Evolutionary conservation across 1,139 yeast genomes (phyloP), one percentile per base, ranked within the genome.

Genomic region (Candida pseudoviswanathii): DNA sequence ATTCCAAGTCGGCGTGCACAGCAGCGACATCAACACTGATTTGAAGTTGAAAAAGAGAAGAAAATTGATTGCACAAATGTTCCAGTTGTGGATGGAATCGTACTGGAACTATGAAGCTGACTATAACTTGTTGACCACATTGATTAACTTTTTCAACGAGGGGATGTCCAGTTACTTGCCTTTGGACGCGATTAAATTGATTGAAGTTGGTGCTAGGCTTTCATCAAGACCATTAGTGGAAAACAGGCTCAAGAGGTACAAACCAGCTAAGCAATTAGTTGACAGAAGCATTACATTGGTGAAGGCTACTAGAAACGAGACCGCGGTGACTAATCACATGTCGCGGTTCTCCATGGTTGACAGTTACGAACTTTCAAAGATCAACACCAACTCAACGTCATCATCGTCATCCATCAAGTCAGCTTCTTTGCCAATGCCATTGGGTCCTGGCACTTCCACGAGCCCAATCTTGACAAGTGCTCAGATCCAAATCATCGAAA

Each of bases 21-120:
- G 60, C 25, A 63, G 64, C 22, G 81, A 78, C 37, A 66, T 71
- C 16, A 77, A 74, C 54, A 67, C 77, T 9, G 81, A 82, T 54
- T 71, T 83, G 22, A 75, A 78, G 51, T 60, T 86, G 46, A 83
- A 84, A 59, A 83, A 78, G 56, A 77, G 96, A 62, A 74, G 96
- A 59, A 80, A 84, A 52, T 69, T 86, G 48, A 82, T 89, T 40
- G 82, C 85, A 55, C 82, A 80, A 57, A 74, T 87, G 66, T 82
- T 90, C 59, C 87, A 83, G 60, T 71, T 84, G 45, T 92, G 98
- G 98, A 69, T 91, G 66, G 96, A 89, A 65, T 85, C 94, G 47
- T 90, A 86, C 63, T 92, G 97, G 97, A 81, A 83, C 57, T 81
- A 77, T 49, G 76, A 79, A 32, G 59, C 71, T 10, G 97, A 90